Evolutionary conservation across 495 filamentous ascomycete genomes (phyloP).

Genomic region (Lepidopterella palustris): DNA sequence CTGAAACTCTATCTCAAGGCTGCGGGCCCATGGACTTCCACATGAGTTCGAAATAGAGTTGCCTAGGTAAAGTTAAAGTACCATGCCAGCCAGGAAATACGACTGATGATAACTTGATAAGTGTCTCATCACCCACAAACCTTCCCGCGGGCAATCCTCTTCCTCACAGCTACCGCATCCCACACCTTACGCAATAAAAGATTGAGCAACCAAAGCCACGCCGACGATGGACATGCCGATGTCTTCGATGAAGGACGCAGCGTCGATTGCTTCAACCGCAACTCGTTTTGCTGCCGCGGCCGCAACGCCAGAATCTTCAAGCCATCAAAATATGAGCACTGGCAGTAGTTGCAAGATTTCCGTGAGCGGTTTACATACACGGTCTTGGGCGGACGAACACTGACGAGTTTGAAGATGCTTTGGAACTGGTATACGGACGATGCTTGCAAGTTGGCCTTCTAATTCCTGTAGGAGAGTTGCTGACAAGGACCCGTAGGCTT

Average conservation of each 20-base stretch:
- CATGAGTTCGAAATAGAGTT: no score
- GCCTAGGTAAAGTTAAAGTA: no score
- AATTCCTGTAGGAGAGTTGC: not conserved
- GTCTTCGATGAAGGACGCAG: conserved; percentile 9
- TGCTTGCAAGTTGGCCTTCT: conserved; percentile 19
- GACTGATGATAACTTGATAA: no score
- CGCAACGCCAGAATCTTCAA: no score
- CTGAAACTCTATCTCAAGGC: no score
- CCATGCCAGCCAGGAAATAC: no score
- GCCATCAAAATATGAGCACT: conserved; percentile 20
- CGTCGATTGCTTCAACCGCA: conserved; percentile 14
- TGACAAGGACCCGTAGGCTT: conserved; percentile 42
- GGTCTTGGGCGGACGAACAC: not conserved
- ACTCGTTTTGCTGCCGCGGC: not conserved
- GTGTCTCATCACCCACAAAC: no score
- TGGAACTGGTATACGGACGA: conserved; percentile 56
- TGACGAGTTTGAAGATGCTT: conserved; percentile 42
- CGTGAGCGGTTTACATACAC: conserved; percentile 12
- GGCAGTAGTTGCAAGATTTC: conserved; percentile 30
- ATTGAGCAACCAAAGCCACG: no score
- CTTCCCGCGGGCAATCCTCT: no score
- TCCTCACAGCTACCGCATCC: no score
- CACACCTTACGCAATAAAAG: no score
- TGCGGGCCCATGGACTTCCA: no score
- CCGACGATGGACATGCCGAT: conserved; percentile 14